These are phyloP conservation scores for Trichoderma breve DNA, from an alignment of 2,329 filamentous ascomycete genomes.

Conservation along the genomic window DNA sequence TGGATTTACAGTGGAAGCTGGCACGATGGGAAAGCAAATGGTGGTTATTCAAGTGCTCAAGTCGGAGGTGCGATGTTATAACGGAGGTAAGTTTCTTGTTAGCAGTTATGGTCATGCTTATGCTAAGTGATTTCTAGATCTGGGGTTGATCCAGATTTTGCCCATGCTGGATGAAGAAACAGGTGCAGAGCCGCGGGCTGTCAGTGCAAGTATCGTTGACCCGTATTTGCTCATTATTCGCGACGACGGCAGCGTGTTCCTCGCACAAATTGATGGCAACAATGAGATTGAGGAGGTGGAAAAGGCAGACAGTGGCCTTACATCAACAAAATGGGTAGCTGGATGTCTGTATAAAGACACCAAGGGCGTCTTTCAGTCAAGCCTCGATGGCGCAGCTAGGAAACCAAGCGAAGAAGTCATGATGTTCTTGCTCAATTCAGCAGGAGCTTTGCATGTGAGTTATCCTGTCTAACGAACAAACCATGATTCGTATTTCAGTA, in stretches of 20 bases:
- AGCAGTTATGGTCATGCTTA: not conserved
- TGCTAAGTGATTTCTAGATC: constrained; percentile 50
- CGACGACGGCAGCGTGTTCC: constrained; percentile 76
- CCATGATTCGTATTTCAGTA: not conserved
- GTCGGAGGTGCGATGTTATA: constrained; percentile 85
- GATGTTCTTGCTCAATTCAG: constrained; percentile 72
- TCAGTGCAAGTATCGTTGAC: constrained; percentile 81
- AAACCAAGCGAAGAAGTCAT: constrained; percentile 54
- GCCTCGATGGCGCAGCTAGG: constrained; percentile 38
- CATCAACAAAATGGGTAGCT: constrained; percentile 71
- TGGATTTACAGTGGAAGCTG: constrained; percentile 81
- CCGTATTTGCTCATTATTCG: constrained; percentile 80
- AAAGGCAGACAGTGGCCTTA: constrained; percentile 55
- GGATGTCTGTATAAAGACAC: constrained; percentile 79
- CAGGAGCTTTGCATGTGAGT: constrained; percentile 73
- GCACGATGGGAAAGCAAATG: constrained; percentile 74
- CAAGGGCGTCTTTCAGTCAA: constrained; percentile 51
- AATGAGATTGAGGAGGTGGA: constrained; percentile 84
- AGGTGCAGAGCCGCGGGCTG: constrained; percentile 72
- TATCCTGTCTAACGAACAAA: not conserved
- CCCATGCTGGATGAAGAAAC: constrained; percentile 91
- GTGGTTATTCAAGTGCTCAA: constrained; percentile 85
- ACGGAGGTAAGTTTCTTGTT: constrained; percentile 64
- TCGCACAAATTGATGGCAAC: constrained; percentile 73
- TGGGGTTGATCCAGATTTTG: constrained; percentile 86